Evolutionary conservation across 2,329 filamentous ascomycete genomes (phyloP), one percentile per base, ranked within the genome.

Genomic region (Epichloe gansuensis): DNA sequence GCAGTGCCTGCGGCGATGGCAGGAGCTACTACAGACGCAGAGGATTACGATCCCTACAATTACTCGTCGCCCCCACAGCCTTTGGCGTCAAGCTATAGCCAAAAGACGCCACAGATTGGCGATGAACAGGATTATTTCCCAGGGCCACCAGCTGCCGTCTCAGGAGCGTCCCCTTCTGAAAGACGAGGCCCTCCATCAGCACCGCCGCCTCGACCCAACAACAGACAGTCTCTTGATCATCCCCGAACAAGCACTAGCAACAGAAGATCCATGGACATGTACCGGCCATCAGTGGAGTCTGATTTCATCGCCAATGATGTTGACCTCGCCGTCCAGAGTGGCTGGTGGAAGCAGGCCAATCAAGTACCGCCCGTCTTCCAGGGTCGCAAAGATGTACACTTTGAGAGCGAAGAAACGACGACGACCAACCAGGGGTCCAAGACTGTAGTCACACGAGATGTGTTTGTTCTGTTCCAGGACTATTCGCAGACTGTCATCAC

Each of bases 401-500:
- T 81, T 49, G 89, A 97, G 66, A 77, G 84, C 23, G 87, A 95
- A 57, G 88, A 96, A 63, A 81, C 83, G 1, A 82, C 77, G 6
- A 78, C 84, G 13, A 76, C 78, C 11, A 82, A 83, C 57, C 79
- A 83, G 13, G 84, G 84, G 31, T 82, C 86, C 27, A 84, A 83
- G 64, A 81, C 81, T 0, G 77, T 76, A 1, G 73, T 95, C 21
- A 87, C 84, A 6, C 90, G 90, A 58, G 82, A 90, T 54, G 76
- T 96, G 42, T 93, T 85, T 60, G 74, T 97, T n/a, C 71, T 98
- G 8, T 98, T 88, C 71, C 84, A 89, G 61, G 93, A 98, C 69
- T 98, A 98, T 67, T 96, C 90, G 17, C 93, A 97, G 65, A 97
- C 91, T 0, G 76, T 94, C 57, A 79, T 98, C 61, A 89, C 84